Evolutionary conservation across 306 rosid genomes (phyloP), one percentile per base, ranked within the genome.

Genomic region (Quercus wislizeni): DNA sequence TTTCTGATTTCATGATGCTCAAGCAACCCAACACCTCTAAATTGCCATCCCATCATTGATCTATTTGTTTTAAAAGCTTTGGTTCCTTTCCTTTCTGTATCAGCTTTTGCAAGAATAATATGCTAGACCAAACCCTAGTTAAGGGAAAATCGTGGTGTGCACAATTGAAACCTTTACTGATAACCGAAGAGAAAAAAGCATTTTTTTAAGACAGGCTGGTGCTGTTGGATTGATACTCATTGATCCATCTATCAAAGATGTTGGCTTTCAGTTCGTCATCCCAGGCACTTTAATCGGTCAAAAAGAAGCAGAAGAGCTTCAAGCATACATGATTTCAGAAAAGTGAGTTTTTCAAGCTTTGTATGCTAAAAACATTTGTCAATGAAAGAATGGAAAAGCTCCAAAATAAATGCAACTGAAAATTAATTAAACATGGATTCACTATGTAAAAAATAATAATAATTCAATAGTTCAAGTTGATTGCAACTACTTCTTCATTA

Each of bases 181-280:
- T 82, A 28, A 77, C 55, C 83, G 89, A 63, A 5, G 0, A 73
- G 61, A 74, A 30, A 92, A 87, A 82, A 79, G 91, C 76, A 41
- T 51, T 17, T 14, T 28, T 64, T 61, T 87, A 80, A 81, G 38
- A 80, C 75, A 88, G 76, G 93, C 92, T 69, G 93, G 92, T 52
- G 94, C 89, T 23, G 92, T 89, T 75, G 93, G 97, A 76, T 86
- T 89, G 91, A 90, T 90, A 76, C 91, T 87, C 30, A 85, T 89
- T 61, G 97, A 92, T 77, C 87, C 91, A 69, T 76, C 77, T 70
- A 79, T 87, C 46, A 87, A 82, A 84, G 89, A 87, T 19, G 33
- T 90, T 56, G 92, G 90, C 58, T 90, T 86, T 72, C 90, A 89
- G 77, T 87, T 86, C 77, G 83, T 86, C 85, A 89, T 90, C 71